Evolutionary conservation across 805 yeast species (phyloP).

Genomic region (Ogataea salicorniae): DNA sequence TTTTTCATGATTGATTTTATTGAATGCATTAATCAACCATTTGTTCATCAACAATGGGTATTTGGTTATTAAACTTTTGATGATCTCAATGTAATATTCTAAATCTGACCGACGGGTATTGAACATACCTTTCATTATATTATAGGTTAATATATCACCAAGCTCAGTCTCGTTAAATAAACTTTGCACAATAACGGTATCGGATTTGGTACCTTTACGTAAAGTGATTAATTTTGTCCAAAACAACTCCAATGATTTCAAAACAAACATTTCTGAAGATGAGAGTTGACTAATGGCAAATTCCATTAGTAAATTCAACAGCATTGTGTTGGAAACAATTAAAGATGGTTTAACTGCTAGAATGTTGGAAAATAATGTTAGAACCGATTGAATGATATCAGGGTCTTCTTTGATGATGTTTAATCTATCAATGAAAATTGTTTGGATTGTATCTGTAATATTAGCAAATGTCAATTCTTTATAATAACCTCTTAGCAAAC

Average conservation of each 20-base stretch:
- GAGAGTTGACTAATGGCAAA: slow-evolving; percentile 37
- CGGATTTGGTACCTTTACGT: slow-evolving; percentile 38
- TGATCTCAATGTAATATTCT: slow-evolving; percentile 50
- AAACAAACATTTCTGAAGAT: slow-evolving; percentile 49
- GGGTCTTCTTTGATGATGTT: slow-evolving; percentile 45
- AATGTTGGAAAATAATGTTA: slow-evolving; percentile 47
- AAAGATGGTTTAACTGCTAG: slow-evolving; percentile 46
- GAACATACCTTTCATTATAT: slow-evolving; percentile 40
- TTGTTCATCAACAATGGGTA: slow-evolving; percentile 36
- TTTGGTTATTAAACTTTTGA: slow-evolving; percentile 35
- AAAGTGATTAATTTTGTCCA: slow-evolving; percentile 48
- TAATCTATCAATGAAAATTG: slow-evolving; percentile 34
- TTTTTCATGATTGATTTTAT: slow-evolving; percentile 25
- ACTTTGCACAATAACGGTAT: slow-evolving; percentile 28
- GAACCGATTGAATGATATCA: slow-evolving; percentile 48
- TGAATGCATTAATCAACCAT: slow-evolving; percentile 40
- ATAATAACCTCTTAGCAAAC: slow-evolving; percentile 36
- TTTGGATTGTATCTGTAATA: slow-evolving; percentile 33
- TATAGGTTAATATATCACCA: slow-evolving; percentile 31
- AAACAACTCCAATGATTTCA: slow-evolving; percentile 47
- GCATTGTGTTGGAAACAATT: slow-evolving; percentile 29
- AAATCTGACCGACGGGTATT: slow-evolving; percentile 53
- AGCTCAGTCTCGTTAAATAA: slow-evolving; percentile 26
- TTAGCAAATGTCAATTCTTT: slow-evolving; percentile 27
- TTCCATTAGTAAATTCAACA: slow-evolving; percentile 22